Evolutionary conservation across 163 green algal species (phyloP), one percentile per base, ranked within the genome.

Genomic region (Smithsoniella earleae): DNA sequence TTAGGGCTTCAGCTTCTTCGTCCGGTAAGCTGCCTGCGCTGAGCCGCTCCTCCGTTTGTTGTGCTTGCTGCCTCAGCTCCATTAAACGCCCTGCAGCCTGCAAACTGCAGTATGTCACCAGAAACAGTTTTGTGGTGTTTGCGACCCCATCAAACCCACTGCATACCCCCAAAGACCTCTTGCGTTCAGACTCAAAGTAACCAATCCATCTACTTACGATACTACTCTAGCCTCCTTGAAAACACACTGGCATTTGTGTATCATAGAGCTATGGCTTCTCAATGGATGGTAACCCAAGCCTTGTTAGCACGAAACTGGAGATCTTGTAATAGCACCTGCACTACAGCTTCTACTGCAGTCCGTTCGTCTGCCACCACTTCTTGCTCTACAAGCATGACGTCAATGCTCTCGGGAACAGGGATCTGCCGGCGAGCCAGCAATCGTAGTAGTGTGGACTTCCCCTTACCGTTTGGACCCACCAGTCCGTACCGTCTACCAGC

Each of bases 341-440:
- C 79, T 2, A 89, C 81, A 28, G 83, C 80, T 45, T 46, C 66
- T 36, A 90, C 76, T 2, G 85, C 84, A 2, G 65, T 77, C 36
- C 66, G 43, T 3, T 86, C 78, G 49, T 84, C 81, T 2, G 82
- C 82, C 49, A 88, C 82, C 30, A 94, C 83, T 76, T 94, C 91
- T 84, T 98, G 95, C 86, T 99, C 95, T 78, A 99, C 95, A 73
- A 99, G 88, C 74, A 99, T 85, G 62, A 98, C 91, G 74, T 99
- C 95, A 38, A 97, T 87, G 65, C 79, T 87, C 37, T 93, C 84
- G 2, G 90, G 89, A 74, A 97, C 90, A 2, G 91, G 91, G 40
- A 97, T 85, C 84, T 98, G 90, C 2, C 93, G 83, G 74, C 84
- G 83, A 8, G 92, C 92, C 74, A 99, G 83, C 66, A 99, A 86